Percentiles rank a stretch among this genome's conserved stretches.
Conservation (phyloP, 169 alveolate genomes). For the Perkinsus marinus region DNA sequence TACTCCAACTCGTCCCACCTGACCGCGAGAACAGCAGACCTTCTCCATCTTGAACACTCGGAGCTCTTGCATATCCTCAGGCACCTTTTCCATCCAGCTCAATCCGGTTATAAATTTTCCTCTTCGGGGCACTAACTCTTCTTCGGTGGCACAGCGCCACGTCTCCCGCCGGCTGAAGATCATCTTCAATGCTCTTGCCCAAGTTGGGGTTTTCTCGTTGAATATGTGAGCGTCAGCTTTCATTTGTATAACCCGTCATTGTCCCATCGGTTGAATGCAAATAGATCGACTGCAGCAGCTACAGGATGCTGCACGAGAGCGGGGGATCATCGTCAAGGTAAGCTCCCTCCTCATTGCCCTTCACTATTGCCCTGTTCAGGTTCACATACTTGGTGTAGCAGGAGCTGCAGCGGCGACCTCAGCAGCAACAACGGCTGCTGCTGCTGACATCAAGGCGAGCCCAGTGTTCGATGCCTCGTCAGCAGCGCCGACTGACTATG, state of each 20-base stretch:
- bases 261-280: background rate
- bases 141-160: no score
- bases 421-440: background rate
- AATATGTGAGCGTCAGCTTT: background rate
- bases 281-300: background rate
- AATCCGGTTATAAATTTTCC: no score
- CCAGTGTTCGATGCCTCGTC: background rate
- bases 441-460: background rate
- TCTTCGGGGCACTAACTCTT: no score
- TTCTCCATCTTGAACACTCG: no score
- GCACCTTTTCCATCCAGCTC: no score
- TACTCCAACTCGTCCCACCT: no score
- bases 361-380: background rate
- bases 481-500: background rate
- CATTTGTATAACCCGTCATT: background rate
- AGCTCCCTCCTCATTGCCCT: background rate
- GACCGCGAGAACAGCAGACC: no score
- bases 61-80: no score
- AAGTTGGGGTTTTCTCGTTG: no score
- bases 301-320: background rate
- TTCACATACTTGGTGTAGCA: background rate
- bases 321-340: background rate
- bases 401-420: background rate
- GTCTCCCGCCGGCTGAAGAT: no score
- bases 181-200: no score